Conservation (phyloP, 164 flowering plant genomes). For the Kingdonia uniflora region DNA sequence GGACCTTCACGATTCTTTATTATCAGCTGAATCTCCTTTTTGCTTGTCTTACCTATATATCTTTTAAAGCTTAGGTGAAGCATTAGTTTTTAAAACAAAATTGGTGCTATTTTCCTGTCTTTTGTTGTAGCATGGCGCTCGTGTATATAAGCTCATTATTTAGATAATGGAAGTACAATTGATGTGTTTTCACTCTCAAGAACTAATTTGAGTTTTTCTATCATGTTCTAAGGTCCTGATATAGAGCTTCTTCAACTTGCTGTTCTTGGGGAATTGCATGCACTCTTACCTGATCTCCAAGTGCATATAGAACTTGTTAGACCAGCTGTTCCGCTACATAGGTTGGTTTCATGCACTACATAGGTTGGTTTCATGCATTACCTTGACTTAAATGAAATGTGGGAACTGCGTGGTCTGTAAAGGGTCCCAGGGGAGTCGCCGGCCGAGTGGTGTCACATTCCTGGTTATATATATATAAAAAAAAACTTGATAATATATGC, state of each 20-base stretch:
- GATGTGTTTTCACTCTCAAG: not conserved
- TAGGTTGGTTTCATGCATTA: constrained; percentile 28
- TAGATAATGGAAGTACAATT: too few relatives aligned
- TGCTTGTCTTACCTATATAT: not conserved
- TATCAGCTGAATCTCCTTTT: too few relatives aligned
- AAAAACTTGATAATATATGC: too few relatives aligned
- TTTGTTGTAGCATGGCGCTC: too few relatives aligned
- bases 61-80: not conserved
- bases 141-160: too few relatives aligned
- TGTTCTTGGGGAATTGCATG: constrained; percentile 63
- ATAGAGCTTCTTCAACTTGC: constrained; percentile 74
- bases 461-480: too few relatives aligned
- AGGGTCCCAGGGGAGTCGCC: too few relatives aligned
- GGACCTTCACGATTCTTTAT: too few relatives aligned
- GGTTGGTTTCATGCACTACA: constrained; percentile 25
- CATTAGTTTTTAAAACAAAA: too few relatives aligned
- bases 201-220: constrained; percentile 7
- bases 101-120: not conserved
- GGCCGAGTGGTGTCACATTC: too few relatives aligned
- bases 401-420: too few relatives aligned
- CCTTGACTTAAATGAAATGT: not conserved
- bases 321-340: constrained; percentile 62
- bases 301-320: constrained; percentile 69
- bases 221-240: constrained; percentile 60
- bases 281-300: constrained; percentile 60